Percentiles rank a stretch among this genome's conserved stretches.
These are phyloP conservation scores for Boletus rex-veris DNA, from an alignment of 768 basidiomycete species.

Conservation along the genomic window DNA sequence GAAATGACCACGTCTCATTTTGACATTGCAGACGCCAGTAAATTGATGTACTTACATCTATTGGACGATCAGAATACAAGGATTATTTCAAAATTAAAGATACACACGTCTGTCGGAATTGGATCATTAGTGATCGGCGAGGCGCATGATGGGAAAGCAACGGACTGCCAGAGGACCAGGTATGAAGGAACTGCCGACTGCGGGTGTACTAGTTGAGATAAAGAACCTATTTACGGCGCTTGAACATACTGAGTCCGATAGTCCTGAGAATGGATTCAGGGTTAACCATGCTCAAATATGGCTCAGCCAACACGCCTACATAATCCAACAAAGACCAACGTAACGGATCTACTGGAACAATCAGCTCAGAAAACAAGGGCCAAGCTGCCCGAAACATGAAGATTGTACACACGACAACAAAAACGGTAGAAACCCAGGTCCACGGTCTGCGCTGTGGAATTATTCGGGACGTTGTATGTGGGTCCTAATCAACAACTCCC, in stretches of 20 bases:
- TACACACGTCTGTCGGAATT: neutral
- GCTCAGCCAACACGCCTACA: neutral
- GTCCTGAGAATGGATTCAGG: neutral
- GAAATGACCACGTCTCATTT: neutral
- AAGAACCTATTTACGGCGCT: too few species aligned
- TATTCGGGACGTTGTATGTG: neutral
- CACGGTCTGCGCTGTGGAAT: neutral
- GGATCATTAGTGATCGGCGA: neutral
- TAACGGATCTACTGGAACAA: neutral
- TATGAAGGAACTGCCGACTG: neutral
- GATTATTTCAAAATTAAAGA: neutral
- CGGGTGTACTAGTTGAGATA: neutral
- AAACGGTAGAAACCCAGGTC: neutral
- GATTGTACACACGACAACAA: neutral
- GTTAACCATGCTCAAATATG: neutral
- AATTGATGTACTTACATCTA: neutral
- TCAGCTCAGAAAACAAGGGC: neutral
- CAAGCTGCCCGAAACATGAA: neutral
- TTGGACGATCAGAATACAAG: neutral
- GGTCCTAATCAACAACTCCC: neutral
- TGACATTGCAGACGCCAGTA: neutral
- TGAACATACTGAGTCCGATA: neutral
- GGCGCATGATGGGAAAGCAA: neutral
- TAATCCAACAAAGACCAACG: neutral
- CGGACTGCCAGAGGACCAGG: neutral